Conservation (phyloP, 768 basidiomycete species). For the Suillus clintonianus region DNA sequence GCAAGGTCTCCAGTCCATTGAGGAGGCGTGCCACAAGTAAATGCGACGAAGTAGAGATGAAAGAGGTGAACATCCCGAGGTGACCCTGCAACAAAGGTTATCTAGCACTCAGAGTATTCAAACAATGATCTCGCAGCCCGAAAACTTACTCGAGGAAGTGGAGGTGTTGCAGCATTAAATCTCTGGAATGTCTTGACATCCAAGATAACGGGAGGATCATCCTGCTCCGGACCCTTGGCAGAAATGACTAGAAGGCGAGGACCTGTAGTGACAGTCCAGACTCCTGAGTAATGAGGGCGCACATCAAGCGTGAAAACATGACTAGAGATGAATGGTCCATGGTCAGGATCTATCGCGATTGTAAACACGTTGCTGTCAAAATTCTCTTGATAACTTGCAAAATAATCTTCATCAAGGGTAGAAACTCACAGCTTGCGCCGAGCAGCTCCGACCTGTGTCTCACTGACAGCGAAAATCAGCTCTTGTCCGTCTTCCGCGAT, state of each 20-base stretch:
- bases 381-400: background rate
- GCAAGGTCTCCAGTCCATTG: background rate
- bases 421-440: conserved; percentile 6
- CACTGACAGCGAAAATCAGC: conserved; percentile 9
- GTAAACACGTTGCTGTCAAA: background rate
- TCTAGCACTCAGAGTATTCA: background rate
- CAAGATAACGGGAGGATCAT: conserved; percentile 1
- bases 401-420: background rate
- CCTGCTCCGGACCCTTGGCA: background rate
- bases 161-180: background rate
- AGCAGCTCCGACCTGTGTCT: conserved; percentile 4
- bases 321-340: background rate
- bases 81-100: background rate
- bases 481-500: conserved; percentile 2
- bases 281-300: background rate
- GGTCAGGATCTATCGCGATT: background rate
- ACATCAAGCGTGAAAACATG: conserved; percentile 5
- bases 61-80: background rate
- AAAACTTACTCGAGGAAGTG: background rate
- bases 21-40: conserved; percentile 7
- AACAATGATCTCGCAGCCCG: background rate
- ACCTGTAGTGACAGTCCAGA: background rate
- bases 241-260: conserved; percentile 8
- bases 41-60: conserved; percentile 4
- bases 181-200: conserved; percentile 6